A percentile compares a stretch with the other conserved stretches of the same genome.
Conservation (phyloP, 2,329 filamentous ascomycete genomes). For the Monosporascus sp. region DNA sequence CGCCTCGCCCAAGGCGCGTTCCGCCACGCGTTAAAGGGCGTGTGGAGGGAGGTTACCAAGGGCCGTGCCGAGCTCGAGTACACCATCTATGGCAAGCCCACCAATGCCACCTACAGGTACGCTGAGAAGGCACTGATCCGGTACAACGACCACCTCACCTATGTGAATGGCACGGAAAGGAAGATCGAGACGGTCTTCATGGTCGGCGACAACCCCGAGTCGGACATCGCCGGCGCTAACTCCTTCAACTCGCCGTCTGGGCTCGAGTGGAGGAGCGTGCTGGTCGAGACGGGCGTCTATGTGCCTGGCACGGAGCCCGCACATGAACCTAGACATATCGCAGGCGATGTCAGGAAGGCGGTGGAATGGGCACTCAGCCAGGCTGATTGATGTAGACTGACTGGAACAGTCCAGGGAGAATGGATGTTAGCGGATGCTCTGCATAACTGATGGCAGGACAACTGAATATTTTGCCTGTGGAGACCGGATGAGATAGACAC, state of each 20-base stretch:
- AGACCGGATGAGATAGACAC: too few relatives aligned
- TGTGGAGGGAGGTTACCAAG: slow-evolving; percentile 47
- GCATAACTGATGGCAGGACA: too few relatives aligned
- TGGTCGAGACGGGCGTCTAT: slow-evolving; percentile 66
- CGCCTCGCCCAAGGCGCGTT: slow-evolving; percentile 68
- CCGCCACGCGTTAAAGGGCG: slow-evolving; percentile 56
- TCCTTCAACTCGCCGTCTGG: slow-evolving; percentile 49
- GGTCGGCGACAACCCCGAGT: slow-evolving; percentile 64
- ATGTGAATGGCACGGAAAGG: background rate
- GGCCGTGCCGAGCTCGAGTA: slow-evolving; percentile 44
- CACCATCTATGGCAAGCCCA: slow-evolving; percentile 62
- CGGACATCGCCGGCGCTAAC: slow-evolving; percentile 67
- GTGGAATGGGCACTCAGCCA: slow-evolving; percentile 54
- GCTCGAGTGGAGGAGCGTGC: slow-evolving; percentile 58
- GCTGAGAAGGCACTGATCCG: slow-evolving; percentile 52
- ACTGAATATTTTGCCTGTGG: too few relatives aligned
- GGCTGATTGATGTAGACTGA: background rate
- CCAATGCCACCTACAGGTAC: slow-evolving; percentile 57
- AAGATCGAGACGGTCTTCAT: slow-evolving; percentile 59
- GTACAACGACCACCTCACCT: slow-evolving; percentile 14
- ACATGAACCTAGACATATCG: slow-evolving; percentile 50
- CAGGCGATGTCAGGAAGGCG: slow-evolving; percentile 58
- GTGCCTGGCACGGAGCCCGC: slow-evolving; percentile 35
- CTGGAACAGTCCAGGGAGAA: too few relatives aligned
- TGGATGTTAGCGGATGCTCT: too few relatives aligned